phyloP scores from a whole-genome alignment of 805 yeast species.

The Clavispora phyllophila region DNA sequence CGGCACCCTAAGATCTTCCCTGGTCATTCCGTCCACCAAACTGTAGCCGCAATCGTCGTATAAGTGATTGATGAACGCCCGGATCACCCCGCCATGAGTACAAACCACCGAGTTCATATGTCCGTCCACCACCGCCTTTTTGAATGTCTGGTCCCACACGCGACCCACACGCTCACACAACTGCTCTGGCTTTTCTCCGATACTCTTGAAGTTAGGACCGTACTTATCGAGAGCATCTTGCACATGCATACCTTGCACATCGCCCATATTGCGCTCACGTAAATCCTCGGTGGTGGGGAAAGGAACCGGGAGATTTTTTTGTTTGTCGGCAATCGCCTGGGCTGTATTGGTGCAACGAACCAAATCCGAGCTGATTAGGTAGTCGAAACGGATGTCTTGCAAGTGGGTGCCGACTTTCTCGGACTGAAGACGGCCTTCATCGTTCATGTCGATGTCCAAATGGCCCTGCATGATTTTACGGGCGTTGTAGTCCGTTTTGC shows the following conservation, averaged over 20 bases:
- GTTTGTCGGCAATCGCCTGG: slow-evolving; percentile 32
- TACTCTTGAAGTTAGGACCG: slow-evolving; percentile 53
- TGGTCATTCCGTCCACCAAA: slow-evolving; percentile 34
- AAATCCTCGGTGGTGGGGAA: slow-evolving; percentile 33
- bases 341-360: slow-evolving; percentile 60
- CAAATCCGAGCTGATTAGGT: slow-evolving; percentile 48
- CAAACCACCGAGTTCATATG: slow-evolving; percentile 53
- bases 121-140: slow-evolving; percentile 27
- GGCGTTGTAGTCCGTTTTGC: slow-evolving; percentile 73
- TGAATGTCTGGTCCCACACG: slow-evolving; percentile 42
- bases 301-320: slow-evolving; percentile 20
- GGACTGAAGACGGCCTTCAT: slow-evolving; percentile 60
- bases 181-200: slow-evolving; percentile 55
- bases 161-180: slow-evolving; percentile 45
- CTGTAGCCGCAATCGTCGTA: slow-evolving; percentile 33
- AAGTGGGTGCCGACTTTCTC: slow-evolving; percentile 44
- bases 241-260: slow-evolving; percentile 67
- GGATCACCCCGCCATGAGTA: slow-evolving; percentile 80
- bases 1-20: slow-evolving; percentile 50
- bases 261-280: slow-evolving; percentile 76
- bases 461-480: slow-evolving; percentile 77
- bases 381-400: slow-evolving; percentile 37
- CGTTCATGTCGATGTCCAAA: slow-evolving; percentile 58
- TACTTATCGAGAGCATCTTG: slow-evolving; percentile 58
- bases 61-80: slow-evolving; percentile 52